A percentile compares a stretch with the other conserved stretches of the same genome.
These are phyloP conservation scores for Salvia sclarea DNA, from an alignment of 305 asterid genomes.

Conservation along the genomic window DNA sequence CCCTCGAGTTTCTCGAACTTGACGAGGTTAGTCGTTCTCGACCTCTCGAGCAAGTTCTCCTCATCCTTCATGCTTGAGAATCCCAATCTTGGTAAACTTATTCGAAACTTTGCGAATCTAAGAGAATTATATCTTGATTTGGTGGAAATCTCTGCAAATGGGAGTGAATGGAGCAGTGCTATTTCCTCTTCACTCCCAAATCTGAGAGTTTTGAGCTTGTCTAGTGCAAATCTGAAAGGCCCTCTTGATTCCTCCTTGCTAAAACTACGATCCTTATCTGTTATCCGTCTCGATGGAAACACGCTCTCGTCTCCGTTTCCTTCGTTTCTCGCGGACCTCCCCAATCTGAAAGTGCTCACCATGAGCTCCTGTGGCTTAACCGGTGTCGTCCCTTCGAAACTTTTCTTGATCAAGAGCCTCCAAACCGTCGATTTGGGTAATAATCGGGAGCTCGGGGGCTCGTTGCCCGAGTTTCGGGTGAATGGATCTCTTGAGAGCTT, in stretches of 20 bases:
- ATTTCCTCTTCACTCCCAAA: conserved; percentile 51
- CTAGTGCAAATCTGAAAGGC: conserved; percentile 41
- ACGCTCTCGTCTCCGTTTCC: conserved; percentile 48
- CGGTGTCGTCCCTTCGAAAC: too few species aligned
- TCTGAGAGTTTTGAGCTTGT: conserved; percentile 55
- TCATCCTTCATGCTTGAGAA: conserved; percentile 33
- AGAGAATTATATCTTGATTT: conserved; percentile 54
- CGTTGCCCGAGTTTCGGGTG: conserved; percentile 53
- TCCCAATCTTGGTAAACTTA: conserved; percentile 39
- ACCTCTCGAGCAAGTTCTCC: conserved; percentile 42
- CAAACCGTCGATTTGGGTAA: conserved; percentile 43
- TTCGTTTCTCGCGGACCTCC: conserved; percentile 40
- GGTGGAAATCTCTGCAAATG: conserved; percentile 48
- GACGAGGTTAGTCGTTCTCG: conserved; percentile 55
- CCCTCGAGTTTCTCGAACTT: conserved; percentile 47
- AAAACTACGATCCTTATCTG: conserved; percentile 47
- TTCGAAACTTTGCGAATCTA: conserved; percentile 40
- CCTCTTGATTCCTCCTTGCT: conserved; percentile 44
- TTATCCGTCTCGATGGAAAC: conserved; percentile 49
- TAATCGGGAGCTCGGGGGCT: conserved; percentile 53
- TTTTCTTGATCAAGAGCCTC: too few species aligned
- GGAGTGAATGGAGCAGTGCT: conserved; percentile 45
- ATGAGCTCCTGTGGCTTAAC: conserved; percentile 39
- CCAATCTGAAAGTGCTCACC: conserved; percentile 42
- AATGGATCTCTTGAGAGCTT: conserved; percentile 47